Conservation (phyloP, 2,329 filamentous ascomycete species). For the Tolypocladium cylindrosporum region DNA sequence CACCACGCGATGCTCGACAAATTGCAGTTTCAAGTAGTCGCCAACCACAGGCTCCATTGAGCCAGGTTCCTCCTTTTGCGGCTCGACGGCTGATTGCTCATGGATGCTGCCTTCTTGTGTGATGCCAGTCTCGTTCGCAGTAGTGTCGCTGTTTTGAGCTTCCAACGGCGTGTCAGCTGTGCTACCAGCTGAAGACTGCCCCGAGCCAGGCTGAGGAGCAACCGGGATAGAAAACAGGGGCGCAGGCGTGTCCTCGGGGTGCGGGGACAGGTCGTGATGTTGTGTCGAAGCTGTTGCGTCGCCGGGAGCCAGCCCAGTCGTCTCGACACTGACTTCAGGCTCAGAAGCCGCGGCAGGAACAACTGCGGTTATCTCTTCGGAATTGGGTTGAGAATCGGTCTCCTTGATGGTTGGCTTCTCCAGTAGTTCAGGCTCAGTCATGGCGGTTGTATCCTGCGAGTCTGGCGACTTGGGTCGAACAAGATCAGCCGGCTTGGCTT, state of each 20-base stretch:
- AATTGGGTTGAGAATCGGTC: neutral
- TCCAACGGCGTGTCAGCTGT: conserved; percentile 3
- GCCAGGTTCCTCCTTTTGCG: conserved; percentile 4
- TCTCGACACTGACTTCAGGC: conserved; percentile 8
- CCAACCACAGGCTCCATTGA: conserved; percentile 66
- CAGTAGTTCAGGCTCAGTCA: neutral
- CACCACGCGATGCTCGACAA: conserved; percentile 88
- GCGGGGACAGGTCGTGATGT: conserved; percentile 32
- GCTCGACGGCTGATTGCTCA: conserved; percentile 3
- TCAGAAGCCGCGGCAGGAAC: neutral
- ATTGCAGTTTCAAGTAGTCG: conserved; percentile 90
- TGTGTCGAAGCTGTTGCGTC: conserved; percentile 7
- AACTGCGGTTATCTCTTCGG: neutral
- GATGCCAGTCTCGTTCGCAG: conserved; percentile 1
- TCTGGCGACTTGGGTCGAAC: neutral
- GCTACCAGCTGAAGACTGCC: neutral
- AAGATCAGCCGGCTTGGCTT: conserved; percentile 14
- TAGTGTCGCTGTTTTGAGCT: conserved; percentile 1
- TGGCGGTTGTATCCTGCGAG: neutral
- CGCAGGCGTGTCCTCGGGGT: conserved; percentile 58
- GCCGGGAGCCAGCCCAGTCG: conserved; percentile 3
- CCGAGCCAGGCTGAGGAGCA: neutral
- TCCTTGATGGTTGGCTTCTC: neutral
- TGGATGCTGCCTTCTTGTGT: conserved; percentile 1
- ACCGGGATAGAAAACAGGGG: conserved; percentile 37